phyloP scores from a whole-genome alignment of 2,329 filamentous ascomycete genomes.

The Meredithiella fracta region DNA sequence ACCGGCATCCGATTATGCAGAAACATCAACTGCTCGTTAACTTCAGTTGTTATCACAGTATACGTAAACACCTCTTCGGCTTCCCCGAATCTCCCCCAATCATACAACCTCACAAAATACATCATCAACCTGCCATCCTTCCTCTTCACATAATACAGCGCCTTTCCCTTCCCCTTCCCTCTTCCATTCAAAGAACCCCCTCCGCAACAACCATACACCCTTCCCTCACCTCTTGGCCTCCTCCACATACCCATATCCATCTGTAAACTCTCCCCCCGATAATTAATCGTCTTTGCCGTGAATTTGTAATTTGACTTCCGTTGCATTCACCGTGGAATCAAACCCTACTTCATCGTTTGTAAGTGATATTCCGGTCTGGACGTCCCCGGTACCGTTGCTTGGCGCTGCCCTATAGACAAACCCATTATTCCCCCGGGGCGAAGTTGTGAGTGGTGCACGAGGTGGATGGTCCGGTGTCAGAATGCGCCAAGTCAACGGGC shows the following conservation, averaged over 20 bases:
- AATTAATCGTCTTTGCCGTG: constrained; percentile 84
- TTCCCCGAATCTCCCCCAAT: constrained; percentile 45
- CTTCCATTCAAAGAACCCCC: constrained; percentile 93
- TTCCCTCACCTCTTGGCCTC: constrained; percentile 74
- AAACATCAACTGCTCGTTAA: constrained; percentile 68
- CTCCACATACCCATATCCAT: constrained; percentile 75
- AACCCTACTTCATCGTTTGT: constrained; percentile 90
- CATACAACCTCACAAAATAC: constrained; percentile 86
- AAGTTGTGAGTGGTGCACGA: constrained; percentile 79
- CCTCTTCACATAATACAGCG: constrained; percentile 70
- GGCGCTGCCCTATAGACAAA: constrained; percentile 58
- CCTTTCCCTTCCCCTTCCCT: constrained; percentile 67
- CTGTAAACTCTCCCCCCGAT: constrained; percentile 70
- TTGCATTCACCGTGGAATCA: constrained; percentile 89
- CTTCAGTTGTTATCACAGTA: constrained; percentile 81
- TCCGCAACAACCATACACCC: constrained; percentile 78
- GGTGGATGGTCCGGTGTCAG: constrained; percentile 44
- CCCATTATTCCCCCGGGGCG: constrained; percentile 69
- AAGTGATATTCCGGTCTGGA: constrained; percentile 45
- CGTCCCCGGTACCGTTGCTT: no score
- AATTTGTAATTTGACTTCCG: constrained; percentile 60
- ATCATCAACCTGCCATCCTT: constrained; percentile 77
- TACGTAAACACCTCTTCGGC: constrained; percentile 65
- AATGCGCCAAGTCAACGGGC: constrained; percentile 52
- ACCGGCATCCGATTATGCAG: constrained; percentile 94